phyloP scores from a whole-genome alignment of 169 alveolate species.

The Cryptosporidium parvum region DNA sequence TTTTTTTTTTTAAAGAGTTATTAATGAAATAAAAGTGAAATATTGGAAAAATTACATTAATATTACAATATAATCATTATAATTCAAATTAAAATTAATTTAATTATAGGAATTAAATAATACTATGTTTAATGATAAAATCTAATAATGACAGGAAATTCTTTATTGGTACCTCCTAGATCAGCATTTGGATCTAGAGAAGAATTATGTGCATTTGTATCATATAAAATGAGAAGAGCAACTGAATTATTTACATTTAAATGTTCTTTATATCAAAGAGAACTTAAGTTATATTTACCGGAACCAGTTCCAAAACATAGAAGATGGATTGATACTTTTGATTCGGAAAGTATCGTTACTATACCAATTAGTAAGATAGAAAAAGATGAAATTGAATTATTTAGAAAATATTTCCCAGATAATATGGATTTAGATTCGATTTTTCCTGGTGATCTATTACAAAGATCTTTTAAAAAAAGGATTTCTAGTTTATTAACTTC shows the following conservation, averaged over 20 bases:
- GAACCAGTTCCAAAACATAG: constrained; percentile 76
- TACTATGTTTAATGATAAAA: background rate
- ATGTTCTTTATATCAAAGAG: constrained; percentile 72
- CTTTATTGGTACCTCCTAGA: constrained; percentile 66
- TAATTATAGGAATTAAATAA: background rate
- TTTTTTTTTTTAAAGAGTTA: background rate
- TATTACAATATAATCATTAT: background rate
- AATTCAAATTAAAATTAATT: background rate
- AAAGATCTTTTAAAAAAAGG: constrained; percentile 70
- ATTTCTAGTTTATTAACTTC: constrained; percentile 65
- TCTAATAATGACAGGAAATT: constrained; percentile 24
- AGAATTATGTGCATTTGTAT: constrained; percentile 72
- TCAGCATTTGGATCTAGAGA: constrained; percentile 64
- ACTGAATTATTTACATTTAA: constrained; percentile 68
- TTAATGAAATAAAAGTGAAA: background rate
- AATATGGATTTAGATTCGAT: constrained; percentile 64
- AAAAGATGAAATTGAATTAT: constrained; percentile 62
- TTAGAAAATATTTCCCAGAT: constrained; percentile 43
- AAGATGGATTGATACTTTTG: constrained; percentile 76
- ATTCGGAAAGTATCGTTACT: constrained; percentile 66
- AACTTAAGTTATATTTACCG: constrained; percentile 56
- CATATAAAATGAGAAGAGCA: constrained; percentile 75
- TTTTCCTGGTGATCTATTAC: constrained; percentile 61
- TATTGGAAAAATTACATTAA: background rate
- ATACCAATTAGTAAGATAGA: constrained; percentile 72